Base-by-base conservation (phyloP, 441 rosid species). In the Euphorbia celastroides region DNA sequence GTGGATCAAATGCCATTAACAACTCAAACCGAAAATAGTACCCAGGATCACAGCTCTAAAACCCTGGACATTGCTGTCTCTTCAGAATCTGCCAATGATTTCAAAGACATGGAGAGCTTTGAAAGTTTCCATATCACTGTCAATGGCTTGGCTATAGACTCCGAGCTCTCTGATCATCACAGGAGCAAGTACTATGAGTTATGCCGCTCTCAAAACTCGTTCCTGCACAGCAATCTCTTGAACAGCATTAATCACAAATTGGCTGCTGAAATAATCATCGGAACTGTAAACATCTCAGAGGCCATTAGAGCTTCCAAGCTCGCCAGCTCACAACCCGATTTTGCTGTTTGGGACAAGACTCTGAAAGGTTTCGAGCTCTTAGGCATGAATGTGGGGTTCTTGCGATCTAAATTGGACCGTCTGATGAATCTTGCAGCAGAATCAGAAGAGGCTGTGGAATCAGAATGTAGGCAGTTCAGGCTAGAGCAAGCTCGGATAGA, bases 371-470 rank as follows among this genome's bases (percentile, higher is more conserved):
- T 84, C 67, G 84, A 78, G 79, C 74, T 78, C 60, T 70, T 82
- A 69, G 88, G 88, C 51, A 84, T 84, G 84, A 79, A 80, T 11
- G 82, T 80, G 10, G 81, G 79, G 57, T 84, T 80, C 64, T 64
- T 84, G 25, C 81, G 82, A 11, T 68, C 70, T 60, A 76, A 84
- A 34, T 65, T 84, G 73, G 68, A 67, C 28, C 52, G 65, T 62
- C 54, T 82, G 61, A 70, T 73, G 73, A 69, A 32, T 46, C 75
- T 84, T n/a, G 75, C 80, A 4, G 28, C 38, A 5, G 79, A 82
- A 66, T 72, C 79, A 66, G 81, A 77, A 42, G 72, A 70, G 67
- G 73, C 79, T 17, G 57, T 70, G 42, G 79, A 77, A 62, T 61
- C 76, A 22, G 76, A 75, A 56, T 62, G 64, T 32, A 75, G 75